Evolutionary conservation across 2,329 filamentous ascomycete genomes (phyloP), one percentile per base, ranked within the genome.

Genomic region (Incumbomyces lentus): DNA sequence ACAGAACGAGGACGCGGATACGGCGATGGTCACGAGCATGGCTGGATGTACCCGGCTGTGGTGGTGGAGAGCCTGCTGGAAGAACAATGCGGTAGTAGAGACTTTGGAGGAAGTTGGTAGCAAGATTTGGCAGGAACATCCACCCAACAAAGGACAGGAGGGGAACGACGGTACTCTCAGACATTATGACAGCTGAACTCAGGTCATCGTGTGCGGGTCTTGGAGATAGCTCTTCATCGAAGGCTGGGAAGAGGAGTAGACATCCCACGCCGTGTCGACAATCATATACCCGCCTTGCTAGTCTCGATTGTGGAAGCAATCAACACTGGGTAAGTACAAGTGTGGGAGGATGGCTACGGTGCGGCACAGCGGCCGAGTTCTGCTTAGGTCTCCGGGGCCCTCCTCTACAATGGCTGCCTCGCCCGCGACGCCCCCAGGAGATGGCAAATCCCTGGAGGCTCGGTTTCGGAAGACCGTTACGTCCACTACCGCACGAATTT

Each of bases 31-130:
- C 86, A 48, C 75, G 73, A 52, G 75, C 72, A 63, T 78, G 86
- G 54, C 80, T 80, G 2, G 79, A 73, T 72, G 63, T 85, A 78
- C 31, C 84, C 78, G 55, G 68, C 48, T 68, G 77, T 1, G 84
- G 90, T 49, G 84, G 85, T 12, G 85, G 84, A 52, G 88, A 81
- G 60, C 92, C 92, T 39, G 88, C 92, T 55, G 89, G 87, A 62
- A 95, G 90, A 46, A 86, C 85, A 56, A 96, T 68, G 58, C 82
- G 75, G 69, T 96, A 98, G 69, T 88, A 92, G 56, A 93, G 71
- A 52, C 75, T 75, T 64, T 96, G 90, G 5, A 84, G 63, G 70
- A 82, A 85, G 52, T 78, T 78, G 32, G 87, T 89, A 40, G 81
- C 83, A 57, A 90, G 78, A 86, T 93, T 72, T 49, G 79, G 79